Percentiles rank a stretch among this genome's conserved stretches.
These are phyloP conservation scores for Pseudocercospora pini-densiflorae DNA, from an alignment of 2,329 filamentous ascomycete genomes.

Conservation along the genomic window DNA sequence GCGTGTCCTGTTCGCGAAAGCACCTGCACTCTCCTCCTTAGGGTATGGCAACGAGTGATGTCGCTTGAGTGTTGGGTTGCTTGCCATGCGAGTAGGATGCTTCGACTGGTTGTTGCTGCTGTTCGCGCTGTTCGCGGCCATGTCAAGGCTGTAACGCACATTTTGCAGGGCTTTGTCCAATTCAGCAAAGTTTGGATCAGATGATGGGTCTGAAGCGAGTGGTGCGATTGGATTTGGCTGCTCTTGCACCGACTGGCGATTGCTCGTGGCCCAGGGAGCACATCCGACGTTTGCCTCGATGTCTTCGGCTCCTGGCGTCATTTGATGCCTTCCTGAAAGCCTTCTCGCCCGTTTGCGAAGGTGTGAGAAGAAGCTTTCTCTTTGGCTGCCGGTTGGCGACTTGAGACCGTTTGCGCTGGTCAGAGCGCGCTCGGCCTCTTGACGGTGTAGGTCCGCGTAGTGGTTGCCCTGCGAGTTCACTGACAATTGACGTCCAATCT, in stretches of 20 bases:
- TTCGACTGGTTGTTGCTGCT: constrained; percentile 42
- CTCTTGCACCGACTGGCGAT: constrained; percentile 73
- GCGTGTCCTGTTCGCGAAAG: constrained; percentile 79
- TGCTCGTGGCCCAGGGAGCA: constrained; percentile 74
- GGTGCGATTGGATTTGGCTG: constrained; percentile 59
- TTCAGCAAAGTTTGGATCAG: constrained; percentile 61
- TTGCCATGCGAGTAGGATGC: constrained; percentile 43
- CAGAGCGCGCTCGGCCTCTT: constrained; percentile 87
- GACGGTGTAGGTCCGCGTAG: constrained; percentile 85
- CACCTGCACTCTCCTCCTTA: constrained; percentile 50
- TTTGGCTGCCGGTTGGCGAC: constrained; percentile 78
- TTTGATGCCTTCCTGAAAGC: constrained; percentile 88
- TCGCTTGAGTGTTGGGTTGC: constrained; percentile 54
- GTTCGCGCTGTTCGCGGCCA: constrained; percentile 31
- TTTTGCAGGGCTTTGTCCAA: constrained; percentile 65
- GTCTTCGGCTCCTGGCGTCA: constrained; percentile 80
- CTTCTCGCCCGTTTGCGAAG: constrained; percentile 89
- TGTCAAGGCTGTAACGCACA: constrained; percentile 63
- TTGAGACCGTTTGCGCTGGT: constrained; percentile 78
- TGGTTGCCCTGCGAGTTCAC: constrained; percentile 91
- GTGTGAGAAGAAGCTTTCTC: constrained; percentile 98
- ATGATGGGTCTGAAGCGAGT: constrained; percentile 48
- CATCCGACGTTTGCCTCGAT: constrained; percentile 92
- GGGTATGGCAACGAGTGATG: constrained; percentile 53
- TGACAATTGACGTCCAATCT: constrained; percentile 92